These are phyloP conservation scores for Starmerella bacillaris DNA, from an alignment of 805 yeast genomes.

Conservation along the genomic window DNA sequence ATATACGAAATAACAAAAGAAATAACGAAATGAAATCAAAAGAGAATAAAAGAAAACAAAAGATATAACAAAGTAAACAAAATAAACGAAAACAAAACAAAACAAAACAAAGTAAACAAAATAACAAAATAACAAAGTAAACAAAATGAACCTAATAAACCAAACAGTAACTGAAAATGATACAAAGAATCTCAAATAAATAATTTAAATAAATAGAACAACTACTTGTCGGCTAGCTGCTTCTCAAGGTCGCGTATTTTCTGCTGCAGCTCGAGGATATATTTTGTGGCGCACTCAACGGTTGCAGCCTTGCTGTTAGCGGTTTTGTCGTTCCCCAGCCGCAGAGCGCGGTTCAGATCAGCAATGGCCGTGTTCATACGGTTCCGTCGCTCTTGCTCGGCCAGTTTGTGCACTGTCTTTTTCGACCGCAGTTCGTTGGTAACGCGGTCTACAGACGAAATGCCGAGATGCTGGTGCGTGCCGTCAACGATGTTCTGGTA, in stretches of 20 bases:
- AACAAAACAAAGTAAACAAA: too few relatives aligned
- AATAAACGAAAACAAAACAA: too few relatives aligned
- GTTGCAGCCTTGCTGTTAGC: slow-evolving; percentile 68
- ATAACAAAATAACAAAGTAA: too few relatives aligned
- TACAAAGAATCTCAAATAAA: too few relatives aligned
- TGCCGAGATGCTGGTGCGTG: slow-evolving; percentile 26
- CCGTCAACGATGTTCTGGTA: slow-evolving; percentile 30
- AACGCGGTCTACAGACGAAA: slow-evolving; percentile 27
- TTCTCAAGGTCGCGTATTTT: slow-evolving; percentile 20
- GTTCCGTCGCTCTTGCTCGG: slow-evolving; percentile 91
- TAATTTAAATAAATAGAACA: not conserved
- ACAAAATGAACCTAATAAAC: too few relatives aligned
- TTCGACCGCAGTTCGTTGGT: slow-evolving; percentile 28
- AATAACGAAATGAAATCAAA: too few relatives aligned
- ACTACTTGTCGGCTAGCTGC: not conserved
- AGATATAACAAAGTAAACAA: too few relatives aligned
- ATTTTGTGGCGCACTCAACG: slow-evolving; percentile 68
- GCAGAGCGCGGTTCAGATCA: slow-evolving; percentile 52
- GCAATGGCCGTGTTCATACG: slow-evolving; percentile 76
- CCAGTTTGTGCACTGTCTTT: slow-evolving; percentile 67
- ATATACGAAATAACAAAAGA: too few relatives aligned
- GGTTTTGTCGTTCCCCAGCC: slow-evolving; percentile 21
- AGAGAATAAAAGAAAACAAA: too few relatives aligned
- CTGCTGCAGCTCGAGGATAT: slow-evolving; percentile 34
- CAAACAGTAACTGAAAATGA: too few relatives aligned